Evolutionary conservation across 202 grass and related monocot species (phyloP), one percentile per base, ranked within the genome.

Genomic region (Schoenoplectus triqueter): DNA sequence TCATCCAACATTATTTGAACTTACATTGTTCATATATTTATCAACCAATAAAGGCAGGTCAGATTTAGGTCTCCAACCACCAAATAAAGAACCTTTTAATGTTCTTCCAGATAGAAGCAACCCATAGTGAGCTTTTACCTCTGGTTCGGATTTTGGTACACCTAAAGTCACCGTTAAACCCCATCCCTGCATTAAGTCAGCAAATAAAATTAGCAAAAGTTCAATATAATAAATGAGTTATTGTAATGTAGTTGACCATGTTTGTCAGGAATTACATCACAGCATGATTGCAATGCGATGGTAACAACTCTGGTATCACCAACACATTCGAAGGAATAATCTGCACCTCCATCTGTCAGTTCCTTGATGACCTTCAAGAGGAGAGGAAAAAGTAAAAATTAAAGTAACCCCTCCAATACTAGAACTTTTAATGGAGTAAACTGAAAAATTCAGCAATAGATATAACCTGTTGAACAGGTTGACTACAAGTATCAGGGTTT

Each of bases 41-140:
- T 95, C 87, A 47, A 93, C 91, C 64, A 98, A 88, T 54, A 69
- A 93, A 74, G 95, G 92, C 59, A 98, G 84, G 67, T 95, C 95
- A 71, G 95, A 95, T 89, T 98, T 98, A 44, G 95, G 92, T 87
- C 84, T 98, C 95, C 92, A 98, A 73, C 92, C 95, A 90, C 95
- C 95, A 87, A 95, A 98, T 82, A 98, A 89, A 86, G 95, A 92
- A 65, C 95, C 95, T 83, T 95, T 98, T 81, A 98, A 84, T 87
- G 95, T 95, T 93, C 89, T 93, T 90, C 95, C 95, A 60, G 89
- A 90, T 56, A 98, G 92, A 85, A 98, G 88, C 66, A 93, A 75
- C 74, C 85, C 92, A 89, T 95, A 98, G 85, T 98, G 95, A 88
- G 95, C 73, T 76, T 87, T 81, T 41, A 95, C 88, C 67, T 90